A percentile compares a stretch with the other conserved stretches of the same genome.
These are phyloP conservation scores for Calycina herbarum DNA, from an alignment of 2,329 filamentous ascomycete genomes.

Conservation along the genomic window DNA sequence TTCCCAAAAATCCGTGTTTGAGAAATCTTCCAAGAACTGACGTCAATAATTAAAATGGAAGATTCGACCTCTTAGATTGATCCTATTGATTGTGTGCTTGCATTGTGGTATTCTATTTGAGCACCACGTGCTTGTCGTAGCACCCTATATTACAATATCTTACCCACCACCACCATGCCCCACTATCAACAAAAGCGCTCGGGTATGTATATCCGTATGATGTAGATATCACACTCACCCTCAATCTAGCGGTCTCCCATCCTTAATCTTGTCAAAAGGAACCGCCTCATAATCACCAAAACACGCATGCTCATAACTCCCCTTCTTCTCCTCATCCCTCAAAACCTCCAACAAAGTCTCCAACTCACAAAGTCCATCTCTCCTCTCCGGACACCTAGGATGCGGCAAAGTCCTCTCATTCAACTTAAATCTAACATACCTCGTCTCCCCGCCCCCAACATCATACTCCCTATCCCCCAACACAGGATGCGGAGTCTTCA, in stretches of 20 bases:
- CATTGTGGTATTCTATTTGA: too few relatives aligned
- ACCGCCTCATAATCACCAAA: slow-evolving; percentile 56
- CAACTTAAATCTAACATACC: slow-evolving; percentile 72
- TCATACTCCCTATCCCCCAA: slow-evolving; percentile 48
- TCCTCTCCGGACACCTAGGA: slow-evolving; percentile 61
- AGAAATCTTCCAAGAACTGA: too few relatives aligned
- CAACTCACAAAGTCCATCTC: slow-evolving; percentile 78
- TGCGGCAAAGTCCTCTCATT: slow-evolving; percentile 74
- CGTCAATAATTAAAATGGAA: too few relatives aligned
- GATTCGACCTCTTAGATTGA: too few relatives aligned
- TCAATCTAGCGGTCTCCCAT: slow-evolving; percentile 43
- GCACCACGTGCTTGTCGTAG: too few relatives aligned
- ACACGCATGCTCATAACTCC: slow-evolving; percentile 66
- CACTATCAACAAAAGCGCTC: too few relatives aligned
- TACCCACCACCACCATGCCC: too few relatives aligned
- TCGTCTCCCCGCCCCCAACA: slow-evolving; percentile 54
- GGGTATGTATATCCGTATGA: too few relatives aligned
- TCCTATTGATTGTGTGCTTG: too few relatives aligned
- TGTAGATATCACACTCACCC: too few relatives aligned
- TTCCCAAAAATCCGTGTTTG: too few relatives aligned
- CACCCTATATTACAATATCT: too few relatives aligned
- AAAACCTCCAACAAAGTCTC: slow-evolving; percentile 65
- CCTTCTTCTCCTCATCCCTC: slow-evolving; percentile 55
- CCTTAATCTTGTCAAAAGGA: slow-evolving; percentile 49
- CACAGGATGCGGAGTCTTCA: slow-evolving; percentile 65